Conservation (phyloP, 306 rosid genomes). For the Castanospermum australe region DNA sequence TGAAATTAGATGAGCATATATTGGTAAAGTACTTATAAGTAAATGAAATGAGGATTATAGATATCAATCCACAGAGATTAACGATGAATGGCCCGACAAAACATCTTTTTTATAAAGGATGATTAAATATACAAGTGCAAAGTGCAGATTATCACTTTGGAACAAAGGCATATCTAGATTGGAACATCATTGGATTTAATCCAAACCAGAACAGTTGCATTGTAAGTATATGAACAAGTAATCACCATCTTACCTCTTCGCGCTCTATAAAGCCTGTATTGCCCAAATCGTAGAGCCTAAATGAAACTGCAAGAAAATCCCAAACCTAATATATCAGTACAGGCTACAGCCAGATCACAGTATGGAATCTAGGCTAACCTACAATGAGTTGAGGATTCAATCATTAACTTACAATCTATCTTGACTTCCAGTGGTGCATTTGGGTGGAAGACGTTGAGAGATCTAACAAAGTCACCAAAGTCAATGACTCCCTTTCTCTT, state of each 20-base stretch:
- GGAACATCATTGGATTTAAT: not conserved
- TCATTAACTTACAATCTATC: conserved; percentile 71
- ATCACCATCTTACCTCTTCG: conserved; percentile 59
- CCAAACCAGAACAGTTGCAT: not conserved
- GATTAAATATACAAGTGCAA: not conserved
- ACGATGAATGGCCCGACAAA: not conserved
- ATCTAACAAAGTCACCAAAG: conserved; percentile 88
- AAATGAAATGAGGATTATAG: not conserved
- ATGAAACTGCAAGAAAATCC: conserved; percentile 71
- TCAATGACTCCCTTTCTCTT: conserved; percentile 84
- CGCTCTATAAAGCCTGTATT: conserved; percentile 90
- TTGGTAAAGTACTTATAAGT: not conserved
- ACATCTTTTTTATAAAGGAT: not conserved
- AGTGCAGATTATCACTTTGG: not conserved
- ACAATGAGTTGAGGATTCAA: conserved; percentile 10
- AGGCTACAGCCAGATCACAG: not conserved
- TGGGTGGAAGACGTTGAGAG: conserved; percentile 94
- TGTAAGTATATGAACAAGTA: not conserved
- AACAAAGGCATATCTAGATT: not conserved
- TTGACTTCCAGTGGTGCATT: conserved; percentile 83
- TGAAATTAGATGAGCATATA: not conserved
- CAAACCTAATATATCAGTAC: conserved; percentile 12
- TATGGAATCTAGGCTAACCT: not conserved
- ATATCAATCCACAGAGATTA: not conserved
- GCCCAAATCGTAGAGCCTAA: conserved; percentile 87